phyloP scores from a whole-genome alignment of 805 yeast genomes.

The Cyberlindnera petersonii region DNA sequence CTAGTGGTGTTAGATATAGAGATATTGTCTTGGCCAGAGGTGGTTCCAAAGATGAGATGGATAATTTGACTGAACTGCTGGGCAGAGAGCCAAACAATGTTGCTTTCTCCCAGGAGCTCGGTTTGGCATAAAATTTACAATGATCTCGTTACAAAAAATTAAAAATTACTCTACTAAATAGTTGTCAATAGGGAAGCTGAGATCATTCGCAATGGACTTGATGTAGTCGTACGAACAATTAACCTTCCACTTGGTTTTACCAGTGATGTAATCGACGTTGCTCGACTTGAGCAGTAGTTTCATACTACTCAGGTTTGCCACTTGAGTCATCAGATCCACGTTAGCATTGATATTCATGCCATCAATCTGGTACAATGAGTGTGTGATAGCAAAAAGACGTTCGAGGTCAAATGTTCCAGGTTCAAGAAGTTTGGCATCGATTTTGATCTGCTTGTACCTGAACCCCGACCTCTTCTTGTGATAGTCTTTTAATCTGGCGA shows the following conservation, averaged over 20 bases:
- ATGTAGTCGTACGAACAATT: constrained; percentile 68
- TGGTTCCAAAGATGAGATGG: constrained; percentile 68
- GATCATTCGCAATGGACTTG: constrained; percentile 54
- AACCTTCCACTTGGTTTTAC: constrained; percentile 74
- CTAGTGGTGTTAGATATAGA: constrained; percentile 63
- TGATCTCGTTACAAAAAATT: background rate
- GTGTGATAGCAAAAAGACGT: constrained; percentile 72
- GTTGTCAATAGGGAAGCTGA: constrained; percentile 61
- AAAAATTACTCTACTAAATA: constrained; percentile 42
- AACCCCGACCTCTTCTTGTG: constrained; percentile 35
- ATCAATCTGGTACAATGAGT: constrained; percentile 55
- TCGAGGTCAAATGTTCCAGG: constrained; percentile 76
- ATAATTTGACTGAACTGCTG: constrained; percentile 57
- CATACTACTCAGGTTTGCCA: constrained; percentile 34
- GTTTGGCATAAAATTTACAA: constrained; percentile 37
- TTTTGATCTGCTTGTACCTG: constrained; percentile 38
- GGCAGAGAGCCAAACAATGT: constrained; percentile 73
- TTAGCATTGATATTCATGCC: constrained; percentile 30
- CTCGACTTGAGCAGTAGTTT: constrained; percentile 30
- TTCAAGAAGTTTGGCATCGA: constrained; percentile 59
- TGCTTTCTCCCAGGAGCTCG: constrained; percentile 70
- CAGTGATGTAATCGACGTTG: constrained; percentile 53
- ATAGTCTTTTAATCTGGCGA: constrained; percentile 57
- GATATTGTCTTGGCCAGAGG: constrained; percentile 67
- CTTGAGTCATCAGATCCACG: constrained; percentile 34